phyloP scores from a whole-genome alignment of 768 basidiomycete species.

The Mrakia gelida region DNA sequence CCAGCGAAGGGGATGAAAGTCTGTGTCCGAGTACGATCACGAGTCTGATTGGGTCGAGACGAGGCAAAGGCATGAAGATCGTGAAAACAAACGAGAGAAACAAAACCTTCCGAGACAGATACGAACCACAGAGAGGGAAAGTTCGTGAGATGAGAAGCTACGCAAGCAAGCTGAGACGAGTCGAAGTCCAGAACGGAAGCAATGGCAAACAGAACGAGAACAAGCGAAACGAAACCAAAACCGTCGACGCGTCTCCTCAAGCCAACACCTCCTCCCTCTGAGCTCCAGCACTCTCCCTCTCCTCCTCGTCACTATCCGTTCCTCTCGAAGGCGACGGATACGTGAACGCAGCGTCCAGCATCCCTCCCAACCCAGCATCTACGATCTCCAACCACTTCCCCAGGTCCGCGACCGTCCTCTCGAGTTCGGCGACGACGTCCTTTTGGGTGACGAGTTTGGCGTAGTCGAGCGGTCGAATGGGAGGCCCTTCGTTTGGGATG shows the following conservation, averaged over 20 bases:
- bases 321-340: background rate
- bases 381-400: conserved; percentile 29
- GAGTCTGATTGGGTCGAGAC: no score
- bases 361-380: conserved; percentile 20
- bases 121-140: background rate
- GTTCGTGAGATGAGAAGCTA: background rate
- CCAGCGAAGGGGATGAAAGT: no score
- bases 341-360: conserved; percentile 9
- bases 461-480: conserved; percentile 21
- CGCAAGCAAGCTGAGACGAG: background rate
- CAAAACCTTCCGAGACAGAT: background rate
- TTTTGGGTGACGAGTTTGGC: conserved; percentile 10
- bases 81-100: background rate
- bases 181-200: background rate
- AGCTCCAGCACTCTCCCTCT: background rate
- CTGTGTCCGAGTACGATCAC: background rate
- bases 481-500: background rate
- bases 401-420: conserved; percentile 24
- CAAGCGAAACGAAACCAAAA: background rate
- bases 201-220: no score
- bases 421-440: conserved; percentile 22
- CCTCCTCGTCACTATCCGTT: background rate
- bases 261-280: background rate
- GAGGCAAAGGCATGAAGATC: background rate
- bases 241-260: background rate